Evolutionary conservation across 2,329 filamentous ascomycete genomes (phyloP), one percentile per base, ranked within the genome.

Genomic region (Fusarium nisikadoi): DNA sequence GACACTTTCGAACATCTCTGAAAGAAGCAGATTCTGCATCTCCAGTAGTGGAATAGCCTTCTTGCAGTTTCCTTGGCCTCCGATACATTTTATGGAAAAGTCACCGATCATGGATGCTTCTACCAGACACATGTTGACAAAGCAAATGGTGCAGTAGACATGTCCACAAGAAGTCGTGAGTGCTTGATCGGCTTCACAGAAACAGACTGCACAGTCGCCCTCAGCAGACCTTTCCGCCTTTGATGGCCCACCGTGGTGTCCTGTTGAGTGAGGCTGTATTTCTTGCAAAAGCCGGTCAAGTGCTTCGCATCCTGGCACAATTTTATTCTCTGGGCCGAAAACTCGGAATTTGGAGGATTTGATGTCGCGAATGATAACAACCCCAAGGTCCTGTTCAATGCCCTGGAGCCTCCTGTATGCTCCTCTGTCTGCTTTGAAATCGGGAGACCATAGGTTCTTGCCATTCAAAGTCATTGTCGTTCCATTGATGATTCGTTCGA

Each of bases 71-170:
- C 43, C 65, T 11, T 12, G 20, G 16, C 42, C 29, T 14, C 60
- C 65, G 2, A 50, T 13, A 6, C 65, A 65, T 19, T 23, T 35
- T 17, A 69, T 62, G 0, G 38, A 31, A 38, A 43, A 49, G 8
- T 54, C 47, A 1, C 25, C 31, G 2, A 27, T 6, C 6, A 4
- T 56, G 14, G 43, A 57, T 9, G 41, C 29, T 36, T 36, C 65
- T 27, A 53, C 56, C 17, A 39, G 43, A 75, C 73, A 50, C 79
- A 70, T 62, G 8, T 55, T 54, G 3, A 66, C 73, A 52, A 86
- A 85, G 68, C 85, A 86, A 25, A 79, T 76, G 0, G 71, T 65
- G 70, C 84, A 86, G 67, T 85, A 86, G 16, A 77, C 42, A 64
- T 86, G 84, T 3, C 70, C 74, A 68, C 84, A 86, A 4, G 55